Evolutionary conservation across 2,329 filamentous ascomycete species (phyloP).

Genomic region (Penicillium verrucosum): DNA sequence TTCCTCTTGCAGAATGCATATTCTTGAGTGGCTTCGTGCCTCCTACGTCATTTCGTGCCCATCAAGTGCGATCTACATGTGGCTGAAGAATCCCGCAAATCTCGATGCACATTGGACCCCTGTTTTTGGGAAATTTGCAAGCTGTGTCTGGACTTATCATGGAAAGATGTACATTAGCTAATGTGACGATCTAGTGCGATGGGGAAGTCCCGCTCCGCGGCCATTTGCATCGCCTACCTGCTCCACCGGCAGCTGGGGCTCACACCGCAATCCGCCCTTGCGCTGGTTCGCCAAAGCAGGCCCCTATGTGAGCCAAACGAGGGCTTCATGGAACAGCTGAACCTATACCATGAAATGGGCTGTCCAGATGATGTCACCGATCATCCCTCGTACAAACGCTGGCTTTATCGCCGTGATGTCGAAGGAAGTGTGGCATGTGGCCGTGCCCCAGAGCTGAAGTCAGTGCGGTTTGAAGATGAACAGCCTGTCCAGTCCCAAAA

Average conservation of each 20-base stretch:
- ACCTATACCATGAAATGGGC: slow-evolving; percentile 83
- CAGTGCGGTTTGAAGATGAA: slow-evolving; percentile 69
- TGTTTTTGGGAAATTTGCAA: background rate
- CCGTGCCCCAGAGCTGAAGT: slow-evolving; percentile 70
- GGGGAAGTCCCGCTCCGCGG: slow-evolving; percentile 90
- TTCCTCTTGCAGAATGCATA: background rate
- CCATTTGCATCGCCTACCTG: slow-evolving; percentile 78
- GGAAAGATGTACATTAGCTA: slow-evolving; percentile 5
- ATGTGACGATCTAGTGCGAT: slow-evolving; percentile 67
- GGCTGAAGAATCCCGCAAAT: slow-evolving; percentile 8
- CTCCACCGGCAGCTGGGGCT: slow-evolving; percentile 60
- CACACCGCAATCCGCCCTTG: slow-evolving; percentile 62
- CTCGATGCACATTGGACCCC: slow-evolving; percentile 2
- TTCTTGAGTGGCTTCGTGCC: slow-evolving; percentile 5
- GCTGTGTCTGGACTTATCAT: background rate
- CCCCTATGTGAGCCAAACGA: slow-evolving; percentile 83
- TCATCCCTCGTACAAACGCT: slow-evolving; percentile 76
- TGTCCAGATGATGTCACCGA: slow-evolving; percentile 67
- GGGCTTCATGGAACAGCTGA: slow-evolving; percentile 86
- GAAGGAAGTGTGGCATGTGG: slow-evolving; percentile 68
- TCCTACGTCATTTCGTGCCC: slow-evolving; percentile 15
- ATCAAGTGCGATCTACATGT: slow-evolving; percentile 15
- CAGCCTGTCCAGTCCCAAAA: slow-evolving; percentile 33
- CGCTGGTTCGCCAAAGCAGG: slow-evolving; percentile 65
- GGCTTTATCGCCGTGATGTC: slow-evolving; percentile 65